phyloP scores from a whole-genome alignment of 2,329 filamentous ascomycete genomes.

The Diaporthe aspalathi region DNA sequence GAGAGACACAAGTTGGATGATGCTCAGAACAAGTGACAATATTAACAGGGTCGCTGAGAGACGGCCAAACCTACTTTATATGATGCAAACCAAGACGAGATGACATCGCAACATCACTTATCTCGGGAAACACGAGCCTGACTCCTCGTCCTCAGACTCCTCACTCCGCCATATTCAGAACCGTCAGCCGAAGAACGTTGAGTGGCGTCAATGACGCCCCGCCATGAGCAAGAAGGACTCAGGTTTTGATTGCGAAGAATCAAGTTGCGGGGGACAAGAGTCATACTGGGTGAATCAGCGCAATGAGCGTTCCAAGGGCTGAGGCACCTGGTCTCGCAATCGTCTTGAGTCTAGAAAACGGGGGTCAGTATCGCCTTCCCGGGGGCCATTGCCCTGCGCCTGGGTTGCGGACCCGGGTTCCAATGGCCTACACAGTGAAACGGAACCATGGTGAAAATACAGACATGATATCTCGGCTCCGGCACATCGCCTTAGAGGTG shows the following conservation, averaged over 20 bases:
- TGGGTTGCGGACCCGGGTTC: not conserved
- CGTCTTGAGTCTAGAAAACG: not conserved
- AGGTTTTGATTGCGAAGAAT: constrained; percentile 36
- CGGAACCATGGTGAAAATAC: not conserved
- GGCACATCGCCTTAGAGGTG: not conserved
- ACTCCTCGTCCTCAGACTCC: not conserved
- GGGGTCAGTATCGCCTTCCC: not conserved
- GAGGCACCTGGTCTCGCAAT: constrained; percentile 16
- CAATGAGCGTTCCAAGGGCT: constrained; percentile 18
- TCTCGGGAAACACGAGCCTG: constrained; percentile 35
- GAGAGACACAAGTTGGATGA: constrained; percentile 38
- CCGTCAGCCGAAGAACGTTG: constrained; percentile 4
- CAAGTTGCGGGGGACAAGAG: constrained; percentile 37
- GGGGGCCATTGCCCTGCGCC: not conserved
- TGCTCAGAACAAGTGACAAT: constrained; percentile 19
- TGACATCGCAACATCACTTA: constrained; percentile 13
- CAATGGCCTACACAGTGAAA: not conserved
- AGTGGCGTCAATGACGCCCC: constrained; percentile 26
- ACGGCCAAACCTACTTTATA: constrained; percentile 37
- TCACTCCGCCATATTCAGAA: not conserved
- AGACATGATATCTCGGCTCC: not conserved
- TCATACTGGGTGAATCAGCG: constrained; percentile 36
- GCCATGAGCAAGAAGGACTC: constrained; percentile 26
- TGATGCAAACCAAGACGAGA: constrained; percentile 3
- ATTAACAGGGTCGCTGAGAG: constrained; percentile 16